Base-by-base conservation (phyloP, 2,329 filamentous ascomycete species). In the Aspergillus clavatus region DNA sequence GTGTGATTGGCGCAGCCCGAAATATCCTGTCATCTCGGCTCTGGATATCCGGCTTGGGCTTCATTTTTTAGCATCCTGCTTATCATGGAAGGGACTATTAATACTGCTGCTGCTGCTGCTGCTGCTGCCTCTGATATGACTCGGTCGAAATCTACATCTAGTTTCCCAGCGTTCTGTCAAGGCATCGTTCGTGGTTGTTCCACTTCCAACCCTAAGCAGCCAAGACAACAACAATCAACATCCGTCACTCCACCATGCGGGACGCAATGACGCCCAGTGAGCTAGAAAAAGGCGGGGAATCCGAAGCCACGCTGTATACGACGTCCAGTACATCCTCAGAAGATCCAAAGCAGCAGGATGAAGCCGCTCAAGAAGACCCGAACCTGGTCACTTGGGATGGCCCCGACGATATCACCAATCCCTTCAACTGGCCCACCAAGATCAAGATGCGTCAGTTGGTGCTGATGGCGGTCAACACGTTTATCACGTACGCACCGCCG, bases 401-500 rank as follows among this genome's bases (percentile, higher is more conserved):
- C 0, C 58, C 57, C 3, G 54, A 66, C 39, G 64, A 66, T 43
- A 53, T 54, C 7, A 55, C 58, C 22, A 66, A 65, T 28, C 61
- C 63, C 7, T 47, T 62, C 40, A 65, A 66, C 46, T 66, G 64
- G 61, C 29, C 62, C 5, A 45, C 45, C 1, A 46, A 38, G 39
- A 59, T 57, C 40, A 65, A 66, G 46, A 35, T 31, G 19, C 50
- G 45, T 18, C 47, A 54, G 14, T 21, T 56, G 40, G 44, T 48
- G 14, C 36, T 50, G 29, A 56, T 61, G 57, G 50, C 56, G 1
- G 44, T 56, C 18, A 62, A 59, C 23, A 58, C 54, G 3, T 57
- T 57, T 27, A 47, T 60, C 21, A 60, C 54, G 56, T 58, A 48
- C 28, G 48, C n/a, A n/a, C n/a, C n/a, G n/a, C n/a, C n/a, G n/a